Conservation (phyloP, 2,329 filamentous ascomycete genomes). For the Colletotrichum scovillei region DNA sequence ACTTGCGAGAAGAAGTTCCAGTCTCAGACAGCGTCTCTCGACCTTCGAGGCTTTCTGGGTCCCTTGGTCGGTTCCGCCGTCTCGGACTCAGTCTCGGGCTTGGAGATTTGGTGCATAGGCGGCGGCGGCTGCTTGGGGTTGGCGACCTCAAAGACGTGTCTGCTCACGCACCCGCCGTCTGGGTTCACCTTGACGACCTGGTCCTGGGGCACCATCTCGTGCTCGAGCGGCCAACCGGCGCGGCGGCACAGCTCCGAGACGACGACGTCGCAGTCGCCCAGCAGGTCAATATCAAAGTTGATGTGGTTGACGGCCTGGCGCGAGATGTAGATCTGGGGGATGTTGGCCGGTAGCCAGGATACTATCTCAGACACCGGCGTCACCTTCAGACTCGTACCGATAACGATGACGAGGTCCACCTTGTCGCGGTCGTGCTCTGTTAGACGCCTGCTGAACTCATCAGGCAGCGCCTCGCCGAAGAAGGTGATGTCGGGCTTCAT, state of each 20-base stretch:
- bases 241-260: slow-evolving; percentile 87
- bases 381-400: slow-evolving; percentile 95
- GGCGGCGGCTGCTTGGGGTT: neutral
- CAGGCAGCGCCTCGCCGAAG: slow-evolving; percentile 91
- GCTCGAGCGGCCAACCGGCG: slow-evolving; percentile 81
- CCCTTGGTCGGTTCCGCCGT: slow-evolving; percentile 21
- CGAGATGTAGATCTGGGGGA: slow-evolving; percentile 92
- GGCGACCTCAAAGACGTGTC: slow-evolving; percentile 49
- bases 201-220: slow-evolving; percentile 83
- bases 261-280: slow-evolving; percentile 95
- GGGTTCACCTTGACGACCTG: slow-evolving; percentile 69
- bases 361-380: slow-evolving; percentile 94
- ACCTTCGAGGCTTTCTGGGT: slow-evolving; percentile 24
- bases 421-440: slow-evolving; percentile 82
- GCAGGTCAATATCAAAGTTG: slow-evolving; percentile 94
- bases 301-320: slow-evolving; percentile 87
- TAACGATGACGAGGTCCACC: slow-evolving; percentile 92
- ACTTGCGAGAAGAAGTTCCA: neutral
- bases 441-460: slow-evolving; percentile 83
- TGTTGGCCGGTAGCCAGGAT: slow-evolving; percentile 78
- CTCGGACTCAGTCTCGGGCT: neutral
- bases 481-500: slow-evolving; percentile 99
- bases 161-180: slow-evolving; percentile 57
- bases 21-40: slow-evolving; percentile 10
- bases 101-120: neutral